Evolutionary conservation across 2,329 filamentous ascomycete species (phyloP).

Genomic region (Escovopsis sp.): DNA sequence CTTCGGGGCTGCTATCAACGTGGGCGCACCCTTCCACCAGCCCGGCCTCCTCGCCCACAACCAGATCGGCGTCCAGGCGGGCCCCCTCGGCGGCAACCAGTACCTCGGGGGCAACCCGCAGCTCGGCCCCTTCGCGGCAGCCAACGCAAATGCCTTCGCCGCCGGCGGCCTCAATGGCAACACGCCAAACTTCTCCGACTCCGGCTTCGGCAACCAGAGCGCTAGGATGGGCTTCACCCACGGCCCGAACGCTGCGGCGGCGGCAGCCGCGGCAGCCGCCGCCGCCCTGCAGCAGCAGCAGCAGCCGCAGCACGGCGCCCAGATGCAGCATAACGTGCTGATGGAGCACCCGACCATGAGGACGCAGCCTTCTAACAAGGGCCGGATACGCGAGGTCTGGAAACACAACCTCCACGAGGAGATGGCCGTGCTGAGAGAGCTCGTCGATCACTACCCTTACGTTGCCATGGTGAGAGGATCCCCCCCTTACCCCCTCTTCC

Average conservation of each 20-base stretch:
- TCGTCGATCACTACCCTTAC: constrained; percentile 85
- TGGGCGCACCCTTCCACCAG: constrained; percentile 27
- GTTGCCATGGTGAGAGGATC: constrained; percentile 74
- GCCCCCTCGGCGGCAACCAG: constrained; percentile 48
- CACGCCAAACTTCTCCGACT: constrained; percentile 45
- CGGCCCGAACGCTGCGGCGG: constrained; percentile 33
- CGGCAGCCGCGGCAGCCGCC: constrained; percentile 9
- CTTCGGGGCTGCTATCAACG: constrained; percentile 23
- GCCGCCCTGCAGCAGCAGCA: constrained; percentile 12
- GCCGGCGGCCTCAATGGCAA: constrained; percentile 41
- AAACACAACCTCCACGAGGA: constrained; percentile 81
- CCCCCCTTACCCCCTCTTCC: not conserved
- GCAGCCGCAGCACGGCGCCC: constrained; percentile 41
- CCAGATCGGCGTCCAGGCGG: constrained; percentile 29
- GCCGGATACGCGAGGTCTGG: constrained; percentile 93
- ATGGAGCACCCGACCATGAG: constrained; percentile 28
- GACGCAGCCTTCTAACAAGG: constrained; percentile 50
- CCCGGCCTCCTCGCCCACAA: constrained; percentile 37
- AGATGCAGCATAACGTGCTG: constrained; percentile 24
- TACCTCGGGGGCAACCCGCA: constrained; percentile 57
- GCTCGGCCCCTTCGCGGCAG: constrained; percentile 49
- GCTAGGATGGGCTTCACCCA: constrained; percentile 79
- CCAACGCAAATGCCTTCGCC: constrained; percentile 41
- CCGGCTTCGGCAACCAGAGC: constrained; percentile 72
- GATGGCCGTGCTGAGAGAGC: constrained; percentile 66